These are phyloP conservation scores for Trypanosoma theileri DNA, from an alignment of 208 protist species.

Conservation along the genomic window DNA sequence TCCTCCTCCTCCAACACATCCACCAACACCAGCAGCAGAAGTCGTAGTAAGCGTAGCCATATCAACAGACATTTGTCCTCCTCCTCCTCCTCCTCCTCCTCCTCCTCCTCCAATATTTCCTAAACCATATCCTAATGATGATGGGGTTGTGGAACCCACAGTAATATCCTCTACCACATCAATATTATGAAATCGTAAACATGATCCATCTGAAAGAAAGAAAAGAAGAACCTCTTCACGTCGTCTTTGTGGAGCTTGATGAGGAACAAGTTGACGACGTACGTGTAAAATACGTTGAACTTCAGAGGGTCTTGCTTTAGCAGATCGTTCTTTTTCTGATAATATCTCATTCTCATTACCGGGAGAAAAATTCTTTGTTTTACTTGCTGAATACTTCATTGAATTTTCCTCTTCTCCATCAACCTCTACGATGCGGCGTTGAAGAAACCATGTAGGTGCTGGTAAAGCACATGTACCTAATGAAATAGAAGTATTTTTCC, in stretches of 20 bases:
- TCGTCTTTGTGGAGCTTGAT: constrained; percentile 26
- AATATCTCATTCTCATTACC: neutral
- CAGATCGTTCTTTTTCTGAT: neutral
- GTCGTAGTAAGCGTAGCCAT: neutral
- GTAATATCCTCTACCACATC: neutral
- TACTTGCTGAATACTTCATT: neutral
- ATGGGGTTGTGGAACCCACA: neutral
- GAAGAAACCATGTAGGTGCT: constrained; percentile 30
- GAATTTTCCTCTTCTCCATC: constrained; percentile 10
- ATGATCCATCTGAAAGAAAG: constrained; percentile 58
- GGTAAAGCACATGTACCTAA: constrained; percentile 28
- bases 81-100: neutral
- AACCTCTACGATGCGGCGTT: constrained; percentile 17
- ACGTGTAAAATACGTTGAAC: constrained; percentile 33
- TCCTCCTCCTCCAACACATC: neutral
- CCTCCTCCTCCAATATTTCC: neutral
- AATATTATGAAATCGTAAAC: constrained; percentile 47
- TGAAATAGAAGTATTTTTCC: constrained; percentile 12
- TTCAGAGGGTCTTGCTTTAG: neutral
- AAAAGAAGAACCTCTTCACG: constrained; percentile 61
- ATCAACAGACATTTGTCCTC: neutral
- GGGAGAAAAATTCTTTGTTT: neutral
- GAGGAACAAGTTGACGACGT: constrained; percentile 25
- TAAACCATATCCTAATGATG: neutral
- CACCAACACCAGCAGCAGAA: too few species aligned